phyloP scores from a whole-genome alignment of 108 stramenopile species.

The Parietichytrium sp. region DNA sequence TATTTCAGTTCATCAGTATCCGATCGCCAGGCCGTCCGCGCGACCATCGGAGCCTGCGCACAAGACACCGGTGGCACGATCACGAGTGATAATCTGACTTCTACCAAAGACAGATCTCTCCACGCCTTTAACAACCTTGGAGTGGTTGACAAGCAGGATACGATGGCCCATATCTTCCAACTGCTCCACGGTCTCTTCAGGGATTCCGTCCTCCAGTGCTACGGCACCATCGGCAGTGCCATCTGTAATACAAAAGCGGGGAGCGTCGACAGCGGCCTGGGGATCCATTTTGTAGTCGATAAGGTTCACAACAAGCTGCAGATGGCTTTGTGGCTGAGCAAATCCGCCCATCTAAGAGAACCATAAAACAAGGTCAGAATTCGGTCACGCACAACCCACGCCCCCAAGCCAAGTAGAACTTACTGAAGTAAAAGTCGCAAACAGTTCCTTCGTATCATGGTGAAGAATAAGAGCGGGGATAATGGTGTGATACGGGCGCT shows the following conservation, averaged over 20 bases:
- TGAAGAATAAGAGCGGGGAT: constrained; percentile 85
- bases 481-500: constrained; percentile 95
- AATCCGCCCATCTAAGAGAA: constrained; percentile 92
- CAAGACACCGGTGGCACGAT: constrained; percentile 68
- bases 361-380: background rate
- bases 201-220: constrained; percentile 69
- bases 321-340: constrained; percentile 96
- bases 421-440: constrained; percentile 58
- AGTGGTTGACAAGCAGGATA: constrained; percentile 44
- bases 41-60: constrained; percentile 90
- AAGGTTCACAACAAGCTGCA: constrained; percentile 80
- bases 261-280: constrained; percentile 81
- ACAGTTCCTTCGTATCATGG: constrained; percentile 75
- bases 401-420: background rate
- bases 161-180: constrained; percentile 71
- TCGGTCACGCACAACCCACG: background rate
- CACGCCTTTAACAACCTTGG: constrained; percentile 57
- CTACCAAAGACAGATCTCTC: constrained; percentile 78
- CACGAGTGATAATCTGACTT: constrained; percentile 78
- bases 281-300: constrained; percentile 67
- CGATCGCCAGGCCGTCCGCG: constrained; percentile 90
- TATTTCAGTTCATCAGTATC: constrained; percentile 69
- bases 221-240: constrained; percentile 73
- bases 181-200: constrained; percentile 58
- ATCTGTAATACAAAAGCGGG: constrained; percentile 85